These are phyloP conservation scores for Knoxia roxburghii DNA, from an alignment of 257 asterid genomes.

Conservation along the genomic window DNA sequence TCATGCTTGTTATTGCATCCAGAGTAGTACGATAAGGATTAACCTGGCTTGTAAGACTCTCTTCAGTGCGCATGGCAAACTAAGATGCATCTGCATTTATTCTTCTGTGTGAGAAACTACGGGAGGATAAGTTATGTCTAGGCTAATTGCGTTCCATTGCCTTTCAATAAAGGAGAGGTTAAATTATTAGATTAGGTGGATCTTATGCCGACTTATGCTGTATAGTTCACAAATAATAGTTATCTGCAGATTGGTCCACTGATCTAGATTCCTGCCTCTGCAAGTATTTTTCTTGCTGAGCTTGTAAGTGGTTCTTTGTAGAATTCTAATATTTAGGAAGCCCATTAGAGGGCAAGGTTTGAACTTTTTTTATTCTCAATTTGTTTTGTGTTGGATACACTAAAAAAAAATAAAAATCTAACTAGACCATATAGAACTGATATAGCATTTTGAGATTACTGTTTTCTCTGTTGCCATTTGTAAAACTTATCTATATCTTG, in stretches of 20 bases:
- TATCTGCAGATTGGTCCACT: not conserved
- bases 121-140: not conserved
- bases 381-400: not conserved
- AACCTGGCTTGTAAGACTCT: too few species aligned
- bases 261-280: not conserved
- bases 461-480: conserved; percentile 4
- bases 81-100: not conserved
- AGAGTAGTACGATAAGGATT: too few species aligned
- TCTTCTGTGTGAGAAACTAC: not conserved
- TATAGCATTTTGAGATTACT: not conserved
- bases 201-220: not conserved
- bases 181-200: not conserved
- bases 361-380: not conserved
- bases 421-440: not conserved
- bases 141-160: not conserved
- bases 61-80: too few species aligned
- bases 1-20: too few species aligned
- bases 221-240: not conserved
- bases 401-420: not conserved
- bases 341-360: too few species aligned
- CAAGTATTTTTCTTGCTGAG: not conserved
- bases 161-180: not conserved
- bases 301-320: not conserved
- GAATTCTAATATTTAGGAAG: not conserved
- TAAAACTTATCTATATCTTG: conserved; percentile 15